phyloP scores from a whole-genome alignment of 768 basidiomycete species.

The Tulasnella sp. region DNA sequence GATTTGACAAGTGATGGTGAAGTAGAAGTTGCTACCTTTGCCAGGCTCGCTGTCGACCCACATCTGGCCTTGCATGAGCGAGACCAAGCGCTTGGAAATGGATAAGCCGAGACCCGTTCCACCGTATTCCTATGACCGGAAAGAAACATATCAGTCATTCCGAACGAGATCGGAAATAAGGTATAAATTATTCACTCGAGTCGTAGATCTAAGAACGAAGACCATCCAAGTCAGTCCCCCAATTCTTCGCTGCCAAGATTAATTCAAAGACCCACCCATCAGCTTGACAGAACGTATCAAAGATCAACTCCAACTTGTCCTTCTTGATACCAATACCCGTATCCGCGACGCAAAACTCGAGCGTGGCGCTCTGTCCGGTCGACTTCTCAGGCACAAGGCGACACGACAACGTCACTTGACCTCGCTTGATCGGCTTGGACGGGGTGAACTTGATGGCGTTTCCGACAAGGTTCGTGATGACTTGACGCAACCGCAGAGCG shows the following conservation, averaged over 20 bases:
- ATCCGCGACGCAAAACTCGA: conserved; percentile 87
- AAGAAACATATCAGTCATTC: too few species aligned
- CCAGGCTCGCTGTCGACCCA: too few species aligned
- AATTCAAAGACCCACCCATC: conserved; percentile 51
- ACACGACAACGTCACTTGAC: conserved; percentile 85
- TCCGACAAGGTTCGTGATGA: conserved; percentile 90
- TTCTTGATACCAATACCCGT: conserved; percentile 39
- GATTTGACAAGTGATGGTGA: conserved; percentile 85
- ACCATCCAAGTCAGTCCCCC: too few species aligned
- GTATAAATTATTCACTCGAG: too few species aligned
- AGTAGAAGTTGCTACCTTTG: conserved; percentile 92
- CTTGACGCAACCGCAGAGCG: conserved; percentile 86
- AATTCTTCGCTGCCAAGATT: too few species aligned
- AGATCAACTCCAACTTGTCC: conserved; percentile 95
- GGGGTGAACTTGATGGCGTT: conserved; percentile 98
- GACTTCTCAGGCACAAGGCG: conserved; percentile 53
- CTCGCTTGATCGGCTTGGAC: conserved; percentile 64
- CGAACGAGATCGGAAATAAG: too few species aligned
- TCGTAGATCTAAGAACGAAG: too few species aligned
- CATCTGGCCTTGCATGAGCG: conserved; percentile 97
- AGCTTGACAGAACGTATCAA: conserved; percentile 98
- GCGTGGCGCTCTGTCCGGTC: conserved; percentile 85
- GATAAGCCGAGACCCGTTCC: conserved; percentile 94
- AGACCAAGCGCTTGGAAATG: conserved; percentile 94
- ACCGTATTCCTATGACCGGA: conserved; percentile 93